Conservation (phyloP, 2,329 filamentous ascomycete genomes). For the Aspergillus pseudoterreus region DNA sequence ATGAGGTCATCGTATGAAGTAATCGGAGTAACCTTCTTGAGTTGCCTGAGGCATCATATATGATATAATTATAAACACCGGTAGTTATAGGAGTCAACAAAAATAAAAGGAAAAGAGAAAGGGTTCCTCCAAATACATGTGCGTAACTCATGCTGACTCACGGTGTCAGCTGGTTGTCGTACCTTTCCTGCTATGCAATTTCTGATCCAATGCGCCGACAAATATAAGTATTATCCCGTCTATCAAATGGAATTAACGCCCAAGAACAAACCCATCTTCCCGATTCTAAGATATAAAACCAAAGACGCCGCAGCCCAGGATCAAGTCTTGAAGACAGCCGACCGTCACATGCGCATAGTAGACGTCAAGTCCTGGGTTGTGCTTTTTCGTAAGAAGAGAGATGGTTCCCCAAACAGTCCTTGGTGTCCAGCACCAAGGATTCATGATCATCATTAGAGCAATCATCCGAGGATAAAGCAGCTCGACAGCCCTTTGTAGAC, state of each 20-base stretch:
- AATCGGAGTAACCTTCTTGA: neutral
- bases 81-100: neutral
- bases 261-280: constrained; percentile 1
- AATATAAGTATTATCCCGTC: neutral
- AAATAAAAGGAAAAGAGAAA: neutral
- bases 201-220: neutral
- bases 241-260: neutral
- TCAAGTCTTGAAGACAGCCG: neutral
- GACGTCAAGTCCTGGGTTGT: neutral
- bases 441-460: constrained; percentile 2
- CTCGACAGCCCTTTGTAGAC: neutral
- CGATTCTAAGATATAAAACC: neutral
- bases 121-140: neutral
- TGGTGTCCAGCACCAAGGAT: constrained; percentile 14
- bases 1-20: constrained; percentile 7
- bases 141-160: neutral
- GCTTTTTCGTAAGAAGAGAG: constrained; percentile 2
- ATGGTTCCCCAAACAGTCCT: constrained; percentile 9
- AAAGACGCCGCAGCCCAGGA: neutral
- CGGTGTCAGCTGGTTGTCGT: neutral
- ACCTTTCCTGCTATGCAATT: neutral
- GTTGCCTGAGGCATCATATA: neutral
- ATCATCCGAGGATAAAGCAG: neutral
- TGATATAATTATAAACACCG: neutral
- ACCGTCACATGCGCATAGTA: no score